Evolutionary conservation across 768 basidiomycete species (phyloP), one percentile per base, ranked within the genome.

Genomic region (Hygrocybe punicea): DNA sequence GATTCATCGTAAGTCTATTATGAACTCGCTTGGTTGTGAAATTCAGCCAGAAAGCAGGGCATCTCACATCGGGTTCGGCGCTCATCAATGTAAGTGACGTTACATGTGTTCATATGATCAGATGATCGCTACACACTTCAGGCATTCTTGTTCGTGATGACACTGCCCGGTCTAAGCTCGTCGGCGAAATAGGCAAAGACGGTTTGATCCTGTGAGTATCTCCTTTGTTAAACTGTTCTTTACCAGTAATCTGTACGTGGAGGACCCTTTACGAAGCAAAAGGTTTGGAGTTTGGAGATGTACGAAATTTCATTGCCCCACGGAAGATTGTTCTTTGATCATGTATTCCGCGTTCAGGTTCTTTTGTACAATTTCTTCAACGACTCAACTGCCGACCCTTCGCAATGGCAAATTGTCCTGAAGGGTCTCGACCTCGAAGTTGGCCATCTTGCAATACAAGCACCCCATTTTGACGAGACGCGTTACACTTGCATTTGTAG

Each of bases 331-430:
- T n/a, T n/a, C 29, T 44, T 25, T 40, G 50, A 35, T 60, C 4
- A 25, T 53, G 3, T 29, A 17, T 25, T 39, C n/a, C 37, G 19
- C 55, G 29, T 11, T 23, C 55, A 89, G 87, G 87, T 91, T 4
- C 73, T 91, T 3, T 62, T 91, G 10, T 89, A 84, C 62, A 84
- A 91, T 59, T 89, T 89, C 68, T 91, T 91, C 62, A 77, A 81
- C 23, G 85, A 87, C 60, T 90, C 89, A 0, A 61, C 64, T 0
- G 68, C 80, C 2, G 78, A 78, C 37, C 56, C 66, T 2, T 68
- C 80, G 0, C 83, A 83, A 47, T 89, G 87, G 87, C 74, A 84
- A 8, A 73, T 86, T 1, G 69, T 87, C 4, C 64, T 85, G 4
- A 81, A 82, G 50, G 72, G 67, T 1, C 53, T 76, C 0, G 65